Base-by-base conservation (phyloP, 2,329 filamentous ascomycete species). In the Mycosphaerelloides madeirae region DNA sequence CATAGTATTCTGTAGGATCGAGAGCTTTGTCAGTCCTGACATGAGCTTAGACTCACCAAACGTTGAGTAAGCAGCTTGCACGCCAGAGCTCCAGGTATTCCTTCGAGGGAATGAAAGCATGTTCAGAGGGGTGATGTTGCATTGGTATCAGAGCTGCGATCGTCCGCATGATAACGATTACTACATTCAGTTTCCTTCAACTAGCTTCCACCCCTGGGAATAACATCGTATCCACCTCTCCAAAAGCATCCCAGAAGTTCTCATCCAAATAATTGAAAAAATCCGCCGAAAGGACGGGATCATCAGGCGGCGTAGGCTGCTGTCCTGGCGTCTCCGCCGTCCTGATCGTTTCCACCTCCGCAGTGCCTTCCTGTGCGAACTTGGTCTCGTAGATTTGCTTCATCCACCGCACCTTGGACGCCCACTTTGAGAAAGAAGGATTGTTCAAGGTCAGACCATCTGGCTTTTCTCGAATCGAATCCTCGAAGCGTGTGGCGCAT, bases 381-480 rank as follows among this genome's bases (percentile, higher is more conserved):
- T 56, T 55, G 4, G 52, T 34, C 13, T 61, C 55, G 41, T 57
- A 62, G 5, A 61, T 45, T 7, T 46, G 45, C 44, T 56, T 56
- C 54, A 61, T 57, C 48, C 52, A 62, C 12, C 56, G 46, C 2
- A 60, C 31, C 3, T 56, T 50, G 6, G 54, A 44, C 5, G 56
- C 49, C 60, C 60, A 64, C 33, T 57, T 57, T n/a, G 34, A 40
- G 43, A 64, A 62, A n/a, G 49, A 46, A 12, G 62, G 54, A 39
- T 62, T 62, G 25, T 58, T 50, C 43, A 61, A 38, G 2, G 37
- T 31, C 8, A 61, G 43, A 6, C 59, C 60, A 25, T 62, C 60
- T 3, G 54, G 50, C 3, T 47, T 38, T 2, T 44, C 43, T 12
- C 46, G 44, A 1, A 41, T 28, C 8, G 53, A 42, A 29, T 46